phyloP scores from a whole-genome alignment of 2,329 filamentous ascomycete species.

The Sporothrix pallida region DNA sequence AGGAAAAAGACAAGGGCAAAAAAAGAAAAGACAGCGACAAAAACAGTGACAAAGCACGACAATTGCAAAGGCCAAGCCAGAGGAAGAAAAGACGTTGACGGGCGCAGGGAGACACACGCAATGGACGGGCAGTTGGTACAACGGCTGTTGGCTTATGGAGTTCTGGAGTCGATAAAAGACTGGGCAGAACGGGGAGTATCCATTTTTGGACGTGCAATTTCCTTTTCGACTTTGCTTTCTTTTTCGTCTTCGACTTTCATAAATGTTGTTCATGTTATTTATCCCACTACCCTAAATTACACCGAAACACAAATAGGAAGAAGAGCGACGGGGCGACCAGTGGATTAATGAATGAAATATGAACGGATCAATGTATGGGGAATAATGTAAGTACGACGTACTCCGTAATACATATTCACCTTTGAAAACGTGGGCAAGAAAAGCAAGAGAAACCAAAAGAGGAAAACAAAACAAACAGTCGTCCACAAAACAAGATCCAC shows the following conservation, averaged over 20 bases:
- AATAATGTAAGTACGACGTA: neutral
- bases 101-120: constrained; percentile 7
- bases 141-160: neutral
- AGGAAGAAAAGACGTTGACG: neutral
- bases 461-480: neutral
- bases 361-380: neutral
- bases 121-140: neutral
- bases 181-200: neutral
- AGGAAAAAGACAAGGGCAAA: neutral
- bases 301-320: constrained; percentile 9
- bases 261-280: too few relatives aligned
- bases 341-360: neutral
- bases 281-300: neutral
- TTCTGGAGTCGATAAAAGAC: neutral
- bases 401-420: neutral
- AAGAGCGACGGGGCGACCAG: neutral
- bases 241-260: neutral
- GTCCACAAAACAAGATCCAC: neutral
- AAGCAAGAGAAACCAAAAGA: neutral
- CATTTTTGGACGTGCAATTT: constrained; percentile 15
- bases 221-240: neutral
- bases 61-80: too few relatives aligned
- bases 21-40: neutral
- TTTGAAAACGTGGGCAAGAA: neutral
- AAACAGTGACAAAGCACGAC: too few relatives aligned